Conservation (phyloP, 805 yeast genomes). For the Sugiyamaella smithiae region DNA sequence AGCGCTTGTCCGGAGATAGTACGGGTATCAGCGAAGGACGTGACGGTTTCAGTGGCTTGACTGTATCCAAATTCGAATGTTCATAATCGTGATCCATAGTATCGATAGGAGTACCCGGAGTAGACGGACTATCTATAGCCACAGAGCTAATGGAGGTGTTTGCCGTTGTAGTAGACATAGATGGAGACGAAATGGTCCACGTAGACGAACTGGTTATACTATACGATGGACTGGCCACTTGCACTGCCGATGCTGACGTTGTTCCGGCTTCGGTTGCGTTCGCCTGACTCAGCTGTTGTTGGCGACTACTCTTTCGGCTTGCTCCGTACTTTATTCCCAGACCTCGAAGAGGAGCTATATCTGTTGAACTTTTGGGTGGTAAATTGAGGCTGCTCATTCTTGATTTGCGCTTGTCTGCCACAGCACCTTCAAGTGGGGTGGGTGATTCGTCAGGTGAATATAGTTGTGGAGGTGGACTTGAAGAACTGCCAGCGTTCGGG, state of each 20-base stretch:
- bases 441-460: not conserved
- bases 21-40: constrained; percentile 14
- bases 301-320: not conserved
- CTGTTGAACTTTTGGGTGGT: not conserved
- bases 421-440: not conserved
- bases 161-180: not conserved
- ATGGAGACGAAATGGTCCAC: not conserved
- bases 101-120: not conserved
- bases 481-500: not conserved
- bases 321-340: not conserved
- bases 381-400: not conserved
- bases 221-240: not conserved
- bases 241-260: not conserved
- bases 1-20: constrained; percentile 11
- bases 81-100: not conserved
- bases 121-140: not conserved
- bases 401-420: not conserved
- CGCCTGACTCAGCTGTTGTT: not conserved
- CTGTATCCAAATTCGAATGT: not conserved
- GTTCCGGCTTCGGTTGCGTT: not conserved
- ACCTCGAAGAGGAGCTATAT: not conserved
- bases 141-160: not conserved
- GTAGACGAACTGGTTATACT: not conserved
- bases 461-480: not conserved
- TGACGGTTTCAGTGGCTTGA: not conserved